phyloP scores from a whole-genome alignment of 305 asterid genomes.

The Rubia tinctorum region DNA sequence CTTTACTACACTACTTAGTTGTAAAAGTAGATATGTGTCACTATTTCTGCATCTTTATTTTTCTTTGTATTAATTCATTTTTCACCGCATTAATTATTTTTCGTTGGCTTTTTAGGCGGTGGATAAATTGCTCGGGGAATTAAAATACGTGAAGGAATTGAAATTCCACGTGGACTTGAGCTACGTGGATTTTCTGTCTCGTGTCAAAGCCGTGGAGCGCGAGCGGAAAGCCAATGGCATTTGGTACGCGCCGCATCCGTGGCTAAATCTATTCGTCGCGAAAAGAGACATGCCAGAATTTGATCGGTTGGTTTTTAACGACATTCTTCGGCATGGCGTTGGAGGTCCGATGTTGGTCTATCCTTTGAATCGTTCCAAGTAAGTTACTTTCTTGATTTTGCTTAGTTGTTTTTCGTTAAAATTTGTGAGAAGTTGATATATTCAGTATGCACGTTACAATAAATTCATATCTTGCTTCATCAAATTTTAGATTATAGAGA shows the following conservation, averaged over 20 bases:
- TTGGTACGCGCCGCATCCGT: slow-evolving; percentile 96
- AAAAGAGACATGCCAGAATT: slow-evolving; percentile 54
- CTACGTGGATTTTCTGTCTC: slow-evolving; percentile 59
- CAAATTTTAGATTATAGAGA: too few species aligned
- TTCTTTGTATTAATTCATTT: background rate
- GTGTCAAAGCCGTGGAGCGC: slow-evolving; percentile 71
- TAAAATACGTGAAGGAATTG: slow-evolving; percentile 33
- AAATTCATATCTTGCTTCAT: too few species aligned
- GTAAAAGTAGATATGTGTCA: background rate
- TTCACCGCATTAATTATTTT: background rate
- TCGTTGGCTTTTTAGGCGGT: slow-evolving; percentile 14
- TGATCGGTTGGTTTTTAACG: slow-evolving; percentile 65
- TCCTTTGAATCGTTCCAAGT: slow-evolving; percentile 87
- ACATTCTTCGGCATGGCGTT: slow-evolving; percentile 69
- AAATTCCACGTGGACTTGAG: slow-evolving; percentile 44
- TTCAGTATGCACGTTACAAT: too few species aligned
- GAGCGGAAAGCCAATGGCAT: slow-evolving; percentile 67
- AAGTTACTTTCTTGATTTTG: slow-evolving; percentile 8
- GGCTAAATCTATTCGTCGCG: slow-evolving; percentile 89
- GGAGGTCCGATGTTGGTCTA: slow-evolving; percentile 90
- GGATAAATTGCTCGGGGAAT: slow-evolving; percentile 40
- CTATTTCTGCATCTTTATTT: background rate
- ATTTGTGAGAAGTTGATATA: background rate
- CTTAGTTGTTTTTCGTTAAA: background rate
- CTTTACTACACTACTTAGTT: background rate